Conservation (phyloP, 2,329 filamentous ascomycete genomes). For the Chrysoporthe austroafricana region DNA sequence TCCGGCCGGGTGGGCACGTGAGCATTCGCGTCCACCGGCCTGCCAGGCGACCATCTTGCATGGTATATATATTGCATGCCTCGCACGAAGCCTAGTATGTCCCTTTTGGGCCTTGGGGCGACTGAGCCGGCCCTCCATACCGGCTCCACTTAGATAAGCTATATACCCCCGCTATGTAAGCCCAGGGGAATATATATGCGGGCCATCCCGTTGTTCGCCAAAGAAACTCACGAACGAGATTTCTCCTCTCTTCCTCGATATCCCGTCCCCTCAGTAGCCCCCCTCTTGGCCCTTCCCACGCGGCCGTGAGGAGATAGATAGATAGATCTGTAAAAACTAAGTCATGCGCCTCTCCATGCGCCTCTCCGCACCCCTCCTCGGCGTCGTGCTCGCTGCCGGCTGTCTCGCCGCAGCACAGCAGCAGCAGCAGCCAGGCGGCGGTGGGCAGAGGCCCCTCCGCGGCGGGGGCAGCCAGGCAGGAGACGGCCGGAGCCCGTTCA, state of each 20-base stretch:
- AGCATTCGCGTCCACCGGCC: background rate
- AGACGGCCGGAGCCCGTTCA: constrained; percentile 25
- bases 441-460: constrained; percentile 5
- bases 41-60: background rate
- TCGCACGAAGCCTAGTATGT: background rate
- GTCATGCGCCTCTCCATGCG: background rate
- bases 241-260: background rate
- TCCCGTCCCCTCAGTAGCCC: too few relatives aligned
- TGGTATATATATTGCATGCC: background rate
- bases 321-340: too few relatives aligned
- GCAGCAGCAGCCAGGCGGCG: background rate
- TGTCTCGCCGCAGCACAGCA: background rate
- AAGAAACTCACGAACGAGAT: background rate
- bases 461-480: background rate
- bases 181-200: background rate
- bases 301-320: background rate
- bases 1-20: too few relatives aligned
- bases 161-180: background rate
- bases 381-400: background rate
- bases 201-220: too few relatives aligned
- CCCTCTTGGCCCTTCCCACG: background rate
- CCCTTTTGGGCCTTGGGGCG: too few relatives aligned
- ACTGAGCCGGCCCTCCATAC: background rate
- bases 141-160: background rate
- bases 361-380: background rate